phyloP scores from a whole-genome alignment of 2,329 filamentous ascomycete species.

The Fusarium sambucinum region DNA sequence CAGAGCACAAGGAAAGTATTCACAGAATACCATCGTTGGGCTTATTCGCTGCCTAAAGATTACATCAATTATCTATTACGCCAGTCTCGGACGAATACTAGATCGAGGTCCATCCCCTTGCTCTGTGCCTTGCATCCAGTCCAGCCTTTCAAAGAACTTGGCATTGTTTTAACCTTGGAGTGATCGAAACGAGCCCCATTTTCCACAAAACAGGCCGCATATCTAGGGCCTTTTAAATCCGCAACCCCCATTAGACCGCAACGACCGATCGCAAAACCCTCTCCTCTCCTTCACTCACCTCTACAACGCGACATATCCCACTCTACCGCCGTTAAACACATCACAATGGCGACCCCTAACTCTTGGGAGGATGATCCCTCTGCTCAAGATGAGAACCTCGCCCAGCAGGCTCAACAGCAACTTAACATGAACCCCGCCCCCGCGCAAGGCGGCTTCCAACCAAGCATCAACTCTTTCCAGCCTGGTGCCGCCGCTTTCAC shows the following conservation, averaged over 20 bases:
- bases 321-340: slow-evolving; percentile 22
- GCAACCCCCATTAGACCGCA: slow-evolving; percentile 44
- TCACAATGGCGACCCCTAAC: slow-evolving; percentile 86
- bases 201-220: slow-evolving; percentile 36
- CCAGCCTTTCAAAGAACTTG: slow-evolving; percentile 13
- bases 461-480: slow-evolving; percentile 74
- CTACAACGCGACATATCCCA: slow-evolving; percentile 23
- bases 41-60: slow-evolving; percentile 45
- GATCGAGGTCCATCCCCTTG: slow-evolving; percentile 10
- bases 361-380: slow-evolving; percentile 94
- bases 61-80: neutral
- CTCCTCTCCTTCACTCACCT: slow-evolving; percentile 13
- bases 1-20: slow-evolving; percentile 36
- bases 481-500: slow-evolving; percentile 78
- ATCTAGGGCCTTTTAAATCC: slow-evolving; percentile 43
- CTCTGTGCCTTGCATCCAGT: neutral
- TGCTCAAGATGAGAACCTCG: slow-evolving; percentile 81
- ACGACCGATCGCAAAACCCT: slow-evolving; percentile 37
- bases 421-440: slow-evolving; percentile 75
- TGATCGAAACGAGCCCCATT: slow-evolving; percentile 29
- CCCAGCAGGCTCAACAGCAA: slow-evolving; percentile 80
- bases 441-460: slow-evolving; percentile 62
- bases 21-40: slow-evolving; percentile 44
- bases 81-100: slow-evolving; percentile 4
- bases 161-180: slow-evolving; percentile 9